phyloP scores from a whole-genome alignment of 306 rosid genomes.

The Corylus heterophylla region DNA sequence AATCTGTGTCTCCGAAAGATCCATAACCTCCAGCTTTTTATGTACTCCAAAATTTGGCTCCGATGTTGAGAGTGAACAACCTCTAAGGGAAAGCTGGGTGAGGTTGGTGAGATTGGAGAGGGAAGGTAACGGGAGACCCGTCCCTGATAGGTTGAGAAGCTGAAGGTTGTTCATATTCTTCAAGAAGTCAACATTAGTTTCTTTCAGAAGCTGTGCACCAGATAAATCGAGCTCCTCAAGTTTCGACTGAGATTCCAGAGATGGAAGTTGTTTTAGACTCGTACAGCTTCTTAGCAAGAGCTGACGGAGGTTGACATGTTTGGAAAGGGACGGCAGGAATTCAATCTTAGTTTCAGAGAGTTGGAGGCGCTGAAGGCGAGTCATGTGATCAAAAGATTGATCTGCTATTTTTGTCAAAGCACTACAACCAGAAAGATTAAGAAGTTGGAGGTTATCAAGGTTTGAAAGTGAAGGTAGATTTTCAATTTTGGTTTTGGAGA shows the following conservation, averaged over 20 bases:
- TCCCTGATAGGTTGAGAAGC: constrained; percentile 34
- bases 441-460: not conserved
- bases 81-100: constrained; percentile 31
- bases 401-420: not conserved
- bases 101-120: constrained; percentile 22
- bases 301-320: constrained; percentile 6
- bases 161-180: constrained; percentile 16
- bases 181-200: constrained; percentile 11
- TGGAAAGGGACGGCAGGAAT: constrained; percentile 16
- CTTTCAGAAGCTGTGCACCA: constrained; percentile 20
- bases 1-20: constrained; percentile 32
- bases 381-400: constrained; percentile 13
- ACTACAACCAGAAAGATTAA: not conserved
- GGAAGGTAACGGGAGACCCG: constrained; percentile 9
- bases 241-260: not conserved
- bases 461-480: too few relatives aligned
- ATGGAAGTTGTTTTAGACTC: constrained; percentile 12
- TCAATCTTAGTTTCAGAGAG: constrained; percentile 32
- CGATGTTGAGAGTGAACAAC: not conserved
- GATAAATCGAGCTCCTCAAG: constrained; percentile 33
- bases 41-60: not conserved
- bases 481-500: too few relatives aligned
- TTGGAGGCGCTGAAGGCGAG: constrained; percentile 20
- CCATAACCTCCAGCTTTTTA: constrained; percentile 33
- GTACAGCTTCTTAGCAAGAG: constrained; percentile 30